Percentiles rank a stretch among this genome's conserved stretches.
Evolutionary conservation across 2,329 filamentous ascomycete genomes (phyloP).

Genomic region (Colletotrichum sp.): DNA sequence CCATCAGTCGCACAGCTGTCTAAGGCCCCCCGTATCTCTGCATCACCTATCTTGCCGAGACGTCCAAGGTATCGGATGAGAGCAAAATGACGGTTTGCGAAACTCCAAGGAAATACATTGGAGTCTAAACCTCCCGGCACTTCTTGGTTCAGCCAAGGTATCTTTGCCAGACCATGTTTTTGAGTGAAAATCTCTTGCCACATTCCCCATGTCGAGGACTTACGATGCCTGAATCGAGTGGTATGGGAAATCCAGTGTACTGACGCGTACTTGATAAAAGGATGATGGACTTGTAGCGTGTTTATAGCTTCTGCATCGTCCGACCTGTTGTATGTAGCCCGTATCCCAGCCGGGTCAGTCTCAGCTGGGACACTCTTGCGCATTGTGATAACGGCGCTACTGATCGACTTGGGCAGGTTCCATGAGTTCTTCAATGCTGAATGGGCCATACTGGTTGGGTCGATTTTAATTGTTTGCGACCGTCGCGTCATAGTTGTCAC

Average conservation of each 20-base stretch:
- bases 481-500: background rate
- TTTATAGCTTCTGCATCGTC: background rate
- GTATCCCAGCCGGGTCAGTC: background rate
- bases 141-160: background rate
- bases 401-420: background rate
- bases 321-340: background rate
- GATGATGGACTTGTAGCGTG: background rate
- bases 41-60: background rate
- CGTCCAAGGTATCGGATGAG: background rate
- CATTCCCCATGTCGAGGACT: background rate
- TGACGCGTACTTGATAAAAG: background rate
- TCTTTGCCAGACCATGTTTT: background rate
- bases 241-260: background rate
- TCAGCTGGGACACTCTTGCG: background rate
- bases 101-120: background rate
- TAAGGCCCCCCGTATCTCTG: rapidly evolving
- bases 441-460: background rate
- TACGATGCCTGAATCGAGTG: rapidly evolving
- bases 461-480: background rate
- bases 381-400: background rate
- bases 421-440: background rate
- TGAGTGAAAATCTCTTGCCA: background rate
- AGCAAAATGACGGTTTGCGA: background rate
- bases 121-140: rapidly evolving
- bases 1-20: background rate